These are phyloP conservation scores for Leucosporidium scottii DNA, from an alignment of 768 basidiomycete species.

Conservation along the genomic window DNA sequence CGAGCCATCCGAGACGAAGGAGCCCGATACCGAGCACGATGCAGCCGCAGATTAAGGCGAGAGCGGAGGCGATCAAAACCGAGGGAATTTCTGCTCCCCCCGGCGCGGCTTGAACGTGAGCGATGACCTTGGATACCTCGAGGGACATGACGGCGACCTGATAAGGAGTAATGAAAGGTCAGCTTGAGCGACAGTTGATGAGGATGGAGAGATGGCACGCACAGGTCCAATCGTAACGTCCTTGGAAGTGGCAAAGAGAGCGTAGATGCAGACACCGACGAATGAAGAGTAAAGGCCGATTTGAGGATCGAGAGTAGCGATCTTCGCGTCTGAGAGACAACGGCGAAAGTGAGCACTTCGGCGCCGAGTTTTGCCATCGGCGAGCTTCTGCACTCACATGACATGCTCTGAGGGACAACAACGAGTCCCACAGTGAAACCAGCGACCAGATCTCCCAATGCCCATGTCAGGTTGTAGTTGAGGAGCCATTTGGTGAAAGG, in stretches of 20 bases:
- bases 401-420: conserved; percentile 88
- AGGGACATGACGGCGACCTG: conserved; percentile 88
- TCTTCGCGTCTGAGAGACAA: conserved; percentile 42
- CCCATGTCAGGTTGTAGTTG: conserved; percentile 33
- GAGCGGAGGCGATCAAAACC: conserved; percentile 61
- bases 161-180: too few relatives aligned
- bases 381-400: conserved; percentile 43
- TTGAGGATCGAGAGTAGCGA: conserved; percentile 71
- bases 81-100: conserved; percentile 10
- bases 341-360: too few relatives aligned
- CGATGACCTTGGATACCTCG: conserved; percentile 47
- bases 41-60: conserved; percentile 83
- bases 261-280: conserved; percentile 64
- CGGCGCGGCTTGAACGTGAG: conserved; percentile 20
- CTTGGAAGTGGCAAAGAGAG: conserved; percentile 95
- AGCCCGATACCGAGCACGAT: conserved; percentile 85
- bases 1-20: conserved; percentile 82
- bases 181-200: too few relatives aligned
- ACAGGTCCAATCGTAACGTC: conserved; percentile 95
- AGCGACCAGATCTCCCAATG: conserved; percentile 36
- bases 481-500: conserved; percentile 28
- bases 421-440: conserved; percentile 66
- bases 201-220: too few relatives aligned
- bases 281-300: conserved; percentile 96
- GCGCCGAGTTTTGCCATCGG: background rate